Conservation (phyloP, 2,329 filamentous ascomycete species). For the Botrytis medusae region DNA sequence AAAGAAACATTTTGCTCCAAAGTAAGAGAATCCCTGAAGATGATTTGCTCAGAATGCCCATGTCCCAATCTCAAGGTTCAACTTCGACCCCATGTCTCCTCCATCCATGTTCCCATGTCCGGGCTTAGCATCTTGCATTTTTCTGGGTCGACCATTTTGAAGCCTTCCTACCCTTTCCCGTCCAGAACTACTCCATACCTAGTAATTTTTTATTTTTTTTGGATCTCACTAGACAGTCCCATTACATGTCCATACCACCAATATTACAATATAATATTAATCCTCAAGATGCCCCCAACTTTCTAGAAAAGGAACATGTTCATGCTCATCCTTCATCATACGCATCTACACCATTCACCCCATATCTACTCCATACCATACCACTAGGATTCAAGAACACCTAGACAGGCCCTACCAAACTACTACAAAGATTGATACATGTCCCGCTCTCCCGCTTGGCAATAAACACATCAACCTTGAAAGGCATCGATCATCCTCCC, state of each 20-base stretch:
- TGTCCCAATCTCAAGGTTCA: slow-evolving; percentile 9
- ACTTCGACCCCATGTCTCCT: background rate
- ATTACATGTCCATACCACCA: slow-evolving; percentile 13
- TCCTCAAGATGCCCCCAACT: slow-evolving; percentile 18
- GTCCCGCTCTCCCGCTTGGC: slow-evolving; percentile 20
- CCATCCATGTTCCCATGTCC: slow-evolving; percentile 12
- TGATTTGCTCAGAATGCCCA: slow-evolving; percentile 16
- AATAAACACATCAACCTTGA: slow-evolving; percentile 22
- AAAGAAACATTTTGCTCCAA: background rate
- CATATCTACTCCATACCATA: slow-evolving; percentile 15
- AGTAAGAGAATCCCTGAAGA: background rate
- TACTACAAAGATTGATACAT: slow-evolving; percentile 5
- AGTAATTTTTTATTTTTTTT: background rate
- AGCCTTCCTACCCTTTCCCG: slow-evolving; percentile 1
- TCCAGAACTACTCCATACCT: slow-evolving; percentile 10
- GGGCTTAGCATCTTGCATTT: slow-evolving; percentile 17
- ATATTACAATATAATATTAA: slow-evolving; percentile 12
- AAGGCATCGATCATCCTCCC: slow-evolving; percentile 30
- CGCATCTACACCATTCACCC: slow-evolving; percentile 8
- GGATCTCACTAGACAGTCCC: slow-evolving; percentile 10
- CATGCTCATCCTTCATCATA: slow-evolving; percentile 11
- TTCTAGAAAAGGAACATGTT: slow-evolving; percentile 13
- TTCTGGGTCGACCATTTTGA: slow-evolving; percentile 9
- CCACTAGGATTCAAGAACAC: slow-evolving; percentile 4
- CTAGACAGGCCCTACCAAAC: background rate